phyloP scores from a whole-genome alignment of 805 yeast genomes.

The Saccharomycopsis javanensis region DNA sequence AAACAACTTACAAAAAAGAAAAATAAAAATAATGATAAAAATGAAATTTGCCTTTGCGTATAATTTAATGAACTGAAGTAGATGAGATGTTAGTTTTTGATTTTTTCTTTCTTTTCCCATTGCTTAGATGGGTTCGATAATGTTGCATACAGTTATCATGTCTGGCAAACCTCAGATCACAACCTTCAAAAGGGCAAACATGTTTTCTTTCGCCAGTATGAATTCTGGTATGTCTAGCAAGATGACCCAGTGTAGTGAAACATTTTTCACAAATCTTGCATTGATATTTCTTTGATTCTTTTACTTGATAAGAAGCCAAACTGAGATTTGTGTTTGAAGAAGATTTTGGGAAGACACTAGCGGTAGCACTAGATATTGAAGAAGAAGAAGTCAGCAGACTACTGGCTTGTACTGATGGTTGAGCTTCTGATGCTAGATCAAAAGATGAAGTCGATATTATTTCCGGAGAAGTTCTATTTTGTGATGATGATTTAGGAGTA shows the following conservation, averaged over 20 bases:
- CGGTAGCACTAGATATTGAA: too few relatives aligned
- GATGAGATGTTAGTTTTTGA: neutral
- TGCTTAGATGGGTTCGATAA: constrained; percentile 60
- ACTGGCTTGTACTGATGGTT: neutral
- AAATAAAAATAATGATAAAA: neutral
- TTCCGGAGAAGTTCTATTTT: neutral
- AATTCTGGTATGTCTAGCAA: constrained; percentile 80
- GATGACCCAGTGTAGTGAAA: constrained; percentile 84
- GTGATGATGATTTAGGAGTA: neutral
- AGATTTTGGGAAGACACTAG: neutral
- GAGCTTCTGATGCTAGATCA: neutral
- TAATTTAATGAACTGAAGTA: neutral
- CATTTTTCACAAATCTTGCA: constrained; percentile 50
- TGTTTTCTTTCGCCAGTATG: constrained; percentile 91
- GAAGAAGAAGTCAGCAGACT: neutral
- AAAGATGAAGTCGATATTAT: neutral
- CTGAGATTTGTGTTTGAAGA: neutral
- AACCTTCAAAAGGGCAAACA: constrained; percentile 74
- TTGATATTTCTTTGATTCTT: constrained; percentile 31
- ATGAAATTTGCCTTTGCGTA: neutral
- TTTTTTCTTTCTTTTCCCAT: constrained; percentile 15
- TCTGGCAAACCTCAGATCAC: constrained; percentile 76
- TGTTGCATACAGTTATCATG: constrained; percentile 95
- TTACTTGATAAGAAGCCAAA: neutral
- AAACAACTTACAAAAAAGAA: neutral